These are phyloP conservation scores for Acanthamoeba castellanii DNA, from an alignment of 208 protist species.

Conservation along the genomic window DNA sequence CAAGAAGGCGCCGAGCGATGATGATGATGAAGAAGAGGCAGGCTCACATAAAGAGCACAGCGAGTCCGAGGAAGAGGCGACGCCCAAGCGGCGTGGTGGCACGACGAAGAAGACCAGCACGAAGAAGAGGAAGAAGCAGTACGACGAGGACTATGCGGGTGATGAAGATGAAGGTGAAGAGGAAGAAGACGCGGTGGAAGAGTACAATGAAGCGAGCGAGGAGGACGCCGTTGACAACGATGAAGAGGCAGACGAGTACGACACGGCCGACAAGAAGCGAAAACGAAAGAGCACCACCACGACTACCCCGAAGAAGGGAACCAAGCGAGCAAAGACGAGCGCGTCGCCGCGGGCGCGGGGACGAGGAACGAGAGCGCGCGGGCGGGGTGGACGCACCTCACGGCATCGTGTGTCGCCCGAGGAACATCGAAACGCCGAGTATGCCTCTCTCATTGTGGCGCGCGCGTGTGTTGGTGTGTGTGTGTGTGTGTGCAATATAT, in stretches of 20 bases:
- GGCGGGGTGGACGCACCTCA: background rate
- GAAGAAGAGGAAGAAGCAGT: background rate
- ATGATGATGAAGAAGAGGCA: background rate
- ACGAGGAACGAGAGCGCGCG: background rate
- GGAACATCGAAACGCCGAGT: conserved; percentile 54
- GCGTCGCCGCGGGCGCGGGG: background rate
- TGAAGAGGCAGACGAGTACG: background rate
- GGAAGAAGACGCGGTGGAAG: background rate
- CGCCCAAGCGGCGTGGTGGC: background rate
- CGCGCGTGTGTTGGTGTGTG: background rate
- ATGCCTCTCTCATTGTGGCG: background rate
- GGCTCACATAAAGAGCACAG: background rate
- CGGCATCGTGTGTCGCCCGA: conserved; percentile 43
- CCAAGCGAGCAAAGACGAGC: background rate
- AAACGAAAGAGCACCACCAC: background rate
- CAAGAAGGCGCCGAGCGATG: background rate
- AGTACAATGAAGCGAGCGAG: background rate
- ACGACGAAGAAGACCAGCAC: background rate
- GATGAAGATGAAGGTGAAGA: background rate
- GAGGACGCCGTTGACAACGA: background rate
- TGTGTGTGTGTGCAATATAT: no score
- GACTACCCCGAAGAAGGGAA: no score
- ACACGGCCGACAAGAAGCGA: conserved; percentile 5
- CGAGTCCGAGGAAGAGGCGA: background rate
- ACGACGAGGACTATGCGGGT: background rate